Conservation (phyloP, 176 grass and related monocot species). For the Eremochloa ophiuroides region DNA sequence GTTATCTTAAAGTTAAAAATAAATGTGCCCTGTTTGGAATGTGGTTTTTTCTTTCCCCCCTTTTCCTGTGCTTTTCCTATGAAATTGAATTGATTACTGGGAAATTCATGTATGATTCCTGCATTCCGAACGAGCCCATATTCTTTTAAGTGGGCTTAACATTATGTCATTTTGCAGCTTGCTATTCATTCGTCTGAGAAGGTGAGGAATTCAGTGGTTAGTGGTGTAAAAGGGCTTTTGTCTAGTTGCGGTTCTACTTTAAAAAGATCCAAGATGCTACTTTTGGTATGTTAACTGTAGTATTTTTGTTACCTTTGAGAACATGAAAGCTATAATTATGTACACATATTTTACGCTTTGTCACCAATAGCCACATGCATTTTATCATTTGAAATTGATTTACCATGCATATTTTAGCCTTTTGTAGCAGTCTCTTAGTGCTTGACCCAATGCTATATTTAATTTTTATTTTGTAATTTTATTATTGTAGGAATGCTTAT, state of each 20-base stretch:
- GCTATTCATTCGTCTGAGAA: slow-evolving; percentile 87
- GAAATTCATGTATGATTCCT: neutral
- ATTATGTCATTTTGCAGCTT: slow-evolving; percentile 50
- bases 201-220: slow-evolving; percentile 72
- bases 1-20: slow-evolving; percentile 4
- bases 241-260: slow-evolving; percentile 60
- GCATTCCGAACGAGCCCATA: neutral
- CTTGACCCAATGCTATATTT: slow-evolving; percentile 17
- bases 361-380: neutral
- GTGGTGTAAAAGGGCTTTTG: slow-evolving; percentile 61
- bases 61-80: neutral
- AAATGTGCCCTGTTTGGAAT: neutral
- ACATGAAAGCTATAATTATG: neutral
- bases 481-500: slow-evolving; percentile 78
- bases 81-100: neutral
- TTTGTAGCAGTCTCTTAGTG: neutral
- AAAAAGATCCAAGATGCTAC: slow-evolving; percentile 70
- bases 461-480: slow-evolving; percentile 33
- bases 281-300: slow-evolving; percentile 55
- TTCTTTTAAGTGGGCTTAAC: slow-evolving; percentile 13
- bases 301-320: neutral
- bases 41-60: neutral
- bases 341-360: slow-evolving; percentile 2
- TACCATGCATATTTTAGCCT: slow-evolving; percentile 1
- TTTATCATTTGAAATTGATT: slow-evolving; percentile 28